Evolutionary conservation across 2,329 filamentous ascomycete species (phyloP).

Genomic region (Parastagonospora nodorum): DNA sequence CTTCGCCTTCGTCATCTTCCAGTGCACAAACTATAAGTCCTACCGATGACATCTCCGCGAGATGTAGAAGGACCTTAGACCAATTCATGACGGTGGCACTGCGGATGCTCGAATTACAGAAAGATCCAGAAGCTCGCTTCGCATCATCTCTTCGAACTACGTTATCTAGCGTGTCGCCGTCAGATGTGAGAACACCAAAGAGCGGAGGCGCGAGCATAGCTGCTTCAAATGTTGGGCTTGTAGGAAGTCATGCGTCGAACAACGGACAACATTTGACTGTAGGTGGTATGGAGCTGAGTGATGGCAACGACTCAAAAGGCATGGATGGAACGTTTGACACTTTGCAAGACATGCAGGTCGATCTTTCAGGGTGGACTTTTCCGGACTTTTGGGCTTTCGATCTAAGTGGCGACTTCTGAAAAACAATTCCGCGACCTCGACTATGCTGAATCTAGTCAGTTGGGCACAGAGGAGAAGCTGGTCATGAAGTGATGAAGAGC

Average conservation of each 20-base stretch:
- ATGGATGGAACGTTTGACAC: constrained; percentile 22
- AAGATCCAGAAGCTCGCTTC: constrained; percentile 29
- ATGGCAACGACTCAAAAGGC: constrained; percentile 6
- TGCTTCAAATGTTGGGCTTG: neutral
- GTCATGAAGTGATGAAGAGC: too few species aligned
- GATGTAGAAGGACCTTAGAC: constrained; percentile 33
- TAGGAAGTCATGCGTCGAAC: neutral
- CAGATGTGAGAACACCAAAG: constrained; percentile 11
- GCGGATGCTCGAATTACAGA: constrained; percentile 37
- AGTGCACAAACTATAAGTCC: constrained; percentile 21
- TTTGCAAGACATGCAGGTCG: constrained; percentile 35
- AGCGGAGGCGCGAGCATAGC: neutral
- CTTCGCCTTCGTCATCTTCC: constrained; percentile 17
- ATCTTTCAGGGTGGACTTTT: constrained; percentile 37
- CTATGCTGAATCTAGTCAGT: too few species aligned
- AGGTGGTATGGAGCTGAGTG: constrained; percentile 12
- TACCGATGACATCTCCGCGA: constrained; percentile 19
- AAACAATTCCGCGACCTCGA: neutral
- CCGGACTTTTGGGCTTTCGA: constrained; percentile 45
- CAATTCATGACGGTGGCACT: constrained; percentile 33
- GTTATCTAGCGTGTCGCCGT: constrained; percentile 17
- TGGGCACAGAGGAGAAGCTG: too few species aligned
- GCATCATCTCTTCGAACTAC: constrained; percentile 24
- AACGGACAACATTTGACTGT: constrained; percentile 8
- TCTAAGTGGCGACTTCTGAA: constrained; percentile 36